Evolutionary conservation across 192 early-diverging fungal species (phyloP).

Genomic region (Diversispora eburnea): DNA sequence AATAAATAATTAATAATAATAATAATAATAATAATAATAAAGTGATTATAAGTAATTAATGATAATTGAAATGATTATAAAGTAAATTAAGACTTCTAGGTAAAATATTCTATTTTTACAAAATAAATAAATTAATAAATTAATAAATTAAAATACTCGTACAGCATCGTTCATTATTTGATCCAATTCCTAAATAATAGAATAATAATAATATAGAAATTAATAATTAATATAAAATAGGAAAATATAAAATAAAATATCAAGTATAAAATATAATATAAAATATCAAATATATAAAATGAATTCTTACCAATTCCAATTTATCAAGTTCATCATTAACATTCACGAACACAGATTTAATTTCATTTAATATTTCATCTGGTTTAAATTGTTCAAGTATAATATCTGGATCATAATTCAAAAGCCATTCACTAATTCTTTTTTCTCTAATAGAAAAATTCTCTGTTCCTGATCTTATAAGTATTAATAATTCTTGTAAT

Average conservation of each 20-base stretch:
- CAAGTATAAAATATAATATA: background rate
- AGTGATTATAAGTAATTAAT: too few relatives aligned
- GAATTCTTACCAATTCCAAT: slow-evolving; percentile 33
- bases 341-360: slow-evolving; percentile 26
- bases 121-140: too few relatives aligned
- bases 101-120: too few relatives aligned
- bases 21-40: too few relatives aligned
- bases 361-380: slow-evolving; percentile 23
- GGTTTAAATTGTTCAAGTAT: slow-evolving; percentile 24
- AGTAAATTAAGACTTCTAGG: too few relatives aligned
- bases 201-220: too few relatives aligned
- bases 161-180: too few relatives aligned
- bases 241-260: background rate
- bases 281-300: background rate
- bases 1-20: too few relatives aligned
- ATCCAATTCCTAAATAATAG: too few relatives aligned
- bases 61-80: too few relatives aligned
- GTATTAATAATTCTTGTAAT: slow-evolving; percentile 43
- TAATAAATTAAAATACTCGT: too few relatives aligned
- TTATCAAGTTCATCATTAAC: slow-evolving; percentile 25
- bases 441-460: slow-evolving; percentile 27
- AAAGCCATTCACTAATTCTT: slow-evolving; percentile 25
- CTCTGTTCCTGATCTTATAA: slow-evolving; percentile 34
- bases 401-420: slow-evolving; percentile 24
- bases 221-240: background rate